Evolutionary conservation across 78 protist species (phyloP).

Genomic region (slime mould (Dictyostelium discoideum)): DNA sequence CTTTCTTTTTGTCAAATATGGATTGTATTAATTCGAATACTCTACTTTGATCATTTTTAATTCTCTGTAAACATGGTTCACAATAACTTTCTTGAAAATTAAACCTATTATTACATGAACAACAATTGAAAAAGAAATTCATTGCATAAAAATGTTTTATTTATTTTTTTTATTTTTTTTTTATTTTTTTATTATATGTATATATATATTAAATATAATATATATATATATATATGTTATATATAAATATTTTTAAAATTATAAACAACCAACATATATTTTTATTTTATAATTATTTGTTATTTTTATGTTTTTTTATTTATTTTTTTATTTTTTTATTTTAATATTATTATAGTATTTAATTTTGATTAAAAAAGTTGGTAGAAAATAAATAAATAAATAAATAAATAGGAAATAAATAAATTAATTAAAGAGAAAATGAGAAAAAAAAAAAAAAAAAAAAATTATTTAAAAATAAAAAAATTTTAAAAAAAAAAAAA

Average conservation of each 20-base stretch:
- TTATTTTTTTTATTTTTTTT: too few relatives aligned
- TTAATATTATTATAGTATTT: neutral
- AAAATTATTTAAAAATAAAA: too few relatives aligned
- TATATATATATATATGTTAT: neutral
- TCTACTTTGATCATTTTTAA: slow-evolving; percentile 13
- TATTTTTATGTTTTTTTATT: neutral
- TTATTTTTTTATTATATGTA: too few relatives aligned
- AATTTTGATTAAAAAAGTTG: too few relatives aligned
- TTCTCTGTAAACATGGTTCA: slow-evolving; percentile 41
- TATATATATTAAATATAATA: neutral
- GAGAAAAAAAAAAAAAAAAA: too few relatives aligned
- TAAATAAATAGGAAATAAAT: too few relatives aligned
- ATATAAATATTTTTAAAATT: neutral
- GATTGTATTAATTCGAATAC: slow-evolving; percentile 26
- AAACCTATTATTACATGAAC: slow-evolving; percentile 32
- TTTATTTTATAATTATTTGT: neutral
- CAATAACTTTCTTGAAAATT: slow-evolving; percentile 59
- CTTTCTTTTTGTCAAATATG: neutral
- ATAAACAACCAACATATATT: neutral
- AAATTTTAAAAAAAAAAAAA: too few relatives aligned
- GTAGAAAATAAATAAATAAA: too few relatives aligned
- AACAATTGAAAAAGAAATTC: slow-evolving; percentile 61
- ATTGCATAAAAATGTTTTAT: neutral
- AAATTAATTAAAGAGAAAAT: too few relatives aligned
- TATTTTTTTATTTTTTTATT: neutral